These are phyloP conservation scores for Sordaria brevicollis DNA, from an alignment of 495 filamentous ascomycete species.

Conservation along the genomic window DNA sequence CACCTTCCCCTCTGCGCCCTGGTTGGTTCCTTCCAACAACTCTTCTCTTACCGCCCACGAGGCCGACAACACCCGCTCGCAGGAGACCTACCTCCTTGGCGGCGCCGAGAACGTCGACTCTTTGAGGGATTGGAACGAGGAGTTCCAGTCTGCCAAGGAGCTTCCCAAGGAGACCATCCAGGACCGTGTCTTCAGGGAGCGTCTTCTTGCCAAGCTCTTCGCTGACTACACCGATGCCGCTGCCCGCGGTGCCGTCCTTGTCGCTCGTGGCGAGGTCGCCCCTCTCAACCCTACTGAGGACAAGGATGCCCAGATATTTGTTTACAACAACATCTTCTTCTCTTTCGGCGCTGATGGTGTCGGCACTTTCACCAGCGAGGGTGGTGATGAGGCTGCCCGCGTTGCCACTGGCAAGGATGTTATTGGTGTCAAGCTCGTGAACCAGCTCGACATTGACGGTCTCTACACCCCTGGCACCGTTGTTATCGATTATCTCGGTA, in stretches of 20 bases:
- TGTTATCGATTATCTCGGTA: conserved; percentile 93
- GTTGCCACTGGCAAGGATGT: conserved; percentile 98
- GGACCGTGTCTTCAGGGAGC: conserved; percentile 91
- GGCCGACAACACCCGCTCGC: conserved; percentile 75
- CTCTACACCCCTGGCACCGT: conserved; percentile 93
- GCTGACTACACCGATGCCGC: conserved; percentile 97
- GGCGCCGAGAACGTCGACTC: conserved; percentile 91
- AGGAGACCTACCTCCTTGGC: conserved; percentile 83
- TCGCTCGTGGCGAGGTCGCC: conserved; percentile 86
- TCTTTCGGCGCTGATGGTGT: conserved; percentile 97
- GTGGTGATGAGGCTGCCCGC: conserved; percentile 92
- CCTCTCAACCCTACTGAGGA: conserved; percentile 95
- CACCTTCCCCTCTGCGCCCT: conserved; percentile 82
- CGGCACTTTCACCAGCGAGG: conserved; percentile 91
- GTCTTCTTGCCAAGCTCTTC: conserved; percentile 88
- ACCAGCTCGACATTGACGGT: conserved; percentile 90
- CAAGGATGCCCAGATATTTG: conserved; percentile 92
- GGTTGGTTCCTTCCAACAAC: conserved; percentile 65
- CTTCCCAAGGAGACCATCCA: conserved; percentile 86
- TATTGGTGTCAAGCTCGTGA: conserved; percentile 82
- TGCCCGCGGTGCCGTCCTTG: conserved; percentile 81
- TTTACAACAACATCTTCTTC: conserved; percentile 99
- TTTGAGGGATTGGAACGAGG: conserved; percentile 96
- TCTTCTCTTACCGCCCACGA: conserved; percentile 59
- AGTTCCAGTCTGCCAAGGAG: conserved; percentile 94